Evolutionary conservation across 139 green algal species (phyloP), one percentile per base, ranked within the genome.

Genomic region (Gonium pectorale): DNA sequence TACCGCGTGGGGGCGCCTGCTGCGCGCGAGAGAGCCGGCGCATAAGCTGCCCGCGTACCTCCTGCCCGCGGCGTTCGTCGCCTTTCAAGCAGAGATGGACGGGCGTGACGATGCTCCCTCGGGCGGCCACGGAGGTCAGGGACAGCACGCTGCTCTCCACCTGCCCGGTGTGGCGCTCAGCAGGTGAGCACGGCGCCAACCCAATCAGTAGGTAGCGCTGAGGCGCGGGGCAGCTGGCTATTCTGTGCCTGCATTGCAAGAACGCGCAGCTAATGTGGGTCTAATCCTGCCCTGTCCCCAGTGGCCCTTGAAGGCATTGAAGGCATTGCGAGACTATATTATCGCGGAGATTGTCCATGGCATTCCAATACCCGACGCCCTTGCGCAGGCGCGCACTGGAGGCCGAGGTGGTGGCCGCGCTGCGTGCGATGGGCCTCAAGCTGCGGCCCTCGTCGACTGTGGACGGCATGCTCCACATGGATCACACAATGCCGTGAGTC

Each of bases 401-500:
- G 77, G 31, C 33, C 2, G 60, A 83, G 60, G 77, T 83, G 41
- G 41, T 62, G 11, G 22, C 31, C 17, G 21, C 77, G 77, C 77
- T 83, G 19, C 62, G 43, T 1, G 43, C 3, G 33, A 63, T 83
- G 77, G 77, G 77, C 5, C 2, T 83, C 24, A 19, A 51, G 44
- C 62, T 83, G 60, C 77, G 77, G 19, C 60, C 62, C 31, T 64
- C 60, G 2, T 41, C 77, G 22, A 49, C 43, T 17, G 22, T 83
- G 22, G 77, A 83, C 44, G 77, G 77, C 77, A 29, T 83, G 43
- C 73, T 83, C 44, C 5, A 27, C 43, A n/a, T 83, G n/a, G 43
- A 64, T 6, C 60, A 73, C 77, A 74, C 77, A 21, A 51, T 51
- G 27, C 62, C 63, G 77, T 83, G 38, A 73, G 77, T 8, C 21